A percentile compares a stretch with the other conserved stretches of the same genome.
phyloP scores from a whole-genome alignment of 768 basidiomycete species.

The Kwoniella botswanensis region DNA sequence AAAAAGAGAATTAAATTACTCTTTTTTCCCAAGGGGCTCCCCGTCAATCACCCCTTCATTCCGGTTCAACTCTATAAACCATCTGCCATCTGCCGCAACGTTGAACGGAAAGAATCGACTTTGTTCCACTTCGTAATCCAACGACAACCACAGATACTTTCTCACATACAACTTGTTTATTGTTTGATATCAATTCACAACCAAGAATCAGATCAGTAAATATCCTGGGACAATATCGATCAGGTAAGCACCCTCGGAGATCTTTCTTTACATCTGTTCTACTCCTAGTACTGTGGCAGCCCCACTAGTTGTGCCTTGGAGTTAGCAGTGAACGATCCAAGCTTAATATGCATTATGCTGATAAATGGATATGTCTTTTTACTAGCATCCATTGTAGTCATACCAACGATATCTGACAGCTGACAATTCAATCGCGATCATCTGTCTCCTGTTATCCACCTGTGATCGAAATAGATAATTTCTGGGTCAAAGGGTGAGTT shows the following conservation, averaged over 20 bases:
- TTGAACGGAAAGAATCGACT: not conserved
- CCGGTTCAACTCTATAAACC: not conserved
- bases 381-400: too few relatives aligned
- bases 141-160: too few relatives aligned
- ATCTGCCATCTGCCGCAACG: not conserved
- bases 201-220: not conserved
- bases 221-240: not conserved
- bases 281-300: not conserved
- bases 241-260: not conserved
- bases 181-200: not conserved
- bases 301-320: slow-evolving; percentile 3
- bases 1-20: not conserved
- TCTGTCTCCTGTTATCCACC: not conserved
- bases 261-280: too few relatives aligned
- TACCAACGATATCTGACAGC: not conserved
- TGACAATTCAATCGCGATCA: not conserved
- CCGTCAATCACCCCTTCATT: not conserved
- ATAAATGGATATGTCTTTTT: not conserved
- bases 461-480: not conserved
- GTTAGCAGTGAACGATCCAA: not conserved
- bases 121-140: not conserved
- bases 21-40: slow-evolving; percentile 6
- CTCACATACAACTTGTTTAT: not conserved
- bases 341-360: slow-evolving; percentile 11
- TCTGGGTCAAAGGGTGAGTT: slow-evolving; percentile 10